Evolutionary conservation across 2,329 filamentous ascomycete genomes (phyloP).

Genomic region (Tolypocladium tundrense): DNA sequence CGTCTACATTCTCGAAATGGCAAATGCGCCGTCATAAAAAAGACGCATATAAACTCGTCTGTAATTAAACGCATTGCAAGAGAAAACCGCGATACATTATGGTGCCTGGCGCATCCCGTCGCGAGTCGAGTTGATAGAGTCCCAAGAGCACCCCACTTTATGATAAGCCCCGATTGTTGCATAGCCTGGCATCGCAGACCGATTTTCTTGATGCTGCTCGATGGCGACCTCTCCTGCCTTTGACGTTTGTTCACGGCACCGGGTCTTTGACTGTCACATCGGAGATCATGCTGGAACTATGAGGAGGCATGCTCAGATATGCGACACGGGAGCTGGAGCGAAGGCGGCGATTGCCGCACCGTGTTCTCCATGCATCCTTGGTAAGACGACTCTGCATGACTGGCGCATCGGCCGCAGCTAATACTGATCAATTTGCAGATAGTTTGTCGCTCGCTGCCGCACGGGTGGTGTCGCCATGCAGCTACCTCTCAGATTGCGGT

Average conservation of each 20-base stretch:
- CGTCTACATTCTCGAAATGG: background rate
- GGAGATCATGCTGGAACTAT: constrained; percentile 14
- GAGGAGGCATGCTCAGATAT: constrained; percentile 26
- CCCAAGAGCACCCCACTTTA: background rate
- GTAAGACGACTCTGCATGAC: constrained; percentile 7
- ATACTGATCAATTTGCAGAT: constrained; percentile 1
- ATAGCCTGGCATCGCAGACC: constrained; percentile 4
- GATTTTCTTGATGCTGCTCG: background rate
- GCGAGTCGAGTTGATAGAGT: background rate
- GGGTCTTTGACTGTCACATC: background rate
- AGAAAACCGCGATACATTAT: background rate
- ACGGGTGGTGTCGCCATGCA: background rate
- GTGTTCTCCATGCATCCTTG: constrained; percentile 10
- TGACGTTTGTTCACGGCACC: background rate
- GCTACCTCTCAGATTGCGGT: constrained; percentile 3
- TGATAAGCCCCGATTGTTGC: constrained; percentile 13
- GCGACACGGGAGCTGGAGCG: constrained; percentile 19
- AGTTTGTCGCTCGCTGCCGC: background rate
- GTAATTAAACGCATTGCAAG: no score
- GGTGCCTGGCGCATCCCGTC: background rate
- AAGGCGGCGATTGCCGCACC: constrained; percentile 15
- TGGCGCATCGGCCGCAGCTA: background rate
- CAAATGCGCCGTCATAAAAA: background rate
- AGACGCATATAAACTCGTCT: background rate
- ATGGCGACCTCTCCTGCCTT: background rate